These are phyloP conservation scores for Erodium trifolium DNA, from an alignment of 441 rosid species.

Conservation along the genomic window DNA sequence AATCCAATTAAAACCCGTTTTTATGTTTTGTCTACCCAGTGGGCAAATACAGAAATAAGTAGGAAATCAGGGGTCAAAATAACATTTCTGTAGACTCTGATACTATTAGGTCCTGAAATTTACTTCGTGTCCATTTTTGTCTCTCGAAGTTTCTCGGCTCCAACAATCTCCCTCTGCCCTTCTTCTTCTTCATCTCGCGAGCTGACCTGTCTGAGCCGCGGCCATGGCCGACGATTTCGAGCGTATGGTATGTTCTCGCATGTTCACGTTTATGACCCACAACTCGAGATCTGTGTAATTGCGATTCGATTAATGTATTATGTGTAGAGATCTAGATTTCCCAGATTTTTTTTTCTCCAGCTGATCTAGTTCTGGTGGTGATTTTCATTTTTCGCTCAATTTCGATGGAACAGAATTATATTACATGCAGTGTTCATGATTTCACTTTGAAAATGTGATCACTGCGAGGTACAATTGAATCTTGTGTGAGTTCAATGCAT, in stretches of 20 bases:
- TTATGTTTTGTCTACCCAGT: too few relatives aligned
- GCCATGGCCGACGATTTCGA: background rate
- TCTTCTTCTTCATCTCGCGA: background rate
- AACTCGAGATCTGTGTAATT: background rate
- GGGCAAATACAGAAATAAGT: background rate
- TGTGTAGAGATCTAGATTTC: background rate
- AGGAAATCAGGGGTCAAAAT: background rate
- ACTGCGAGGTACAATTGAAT: background rate
- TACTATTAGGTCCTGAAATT: background rate
- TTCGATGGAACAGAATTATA: background rate
- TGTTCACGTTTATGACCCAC: background rate
- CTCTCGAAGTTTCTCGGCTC: background rate
- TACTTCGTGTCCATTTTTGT: background rate
- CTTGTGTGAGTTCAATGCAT: background rate
- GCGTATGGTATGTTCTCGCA: conserved; percentile 1
- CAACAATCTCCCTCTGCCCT: background rate
- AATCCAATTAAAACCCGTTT: too few relatives aligned
- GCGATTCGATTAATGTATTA: background rate
- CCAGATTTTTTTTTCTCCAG: background rate
- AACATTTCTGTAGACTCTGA: background rate
- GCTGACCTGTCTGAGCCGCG: background rate
- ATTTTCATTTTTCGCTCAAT: background rate
- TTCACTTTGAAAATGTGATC: background rate
- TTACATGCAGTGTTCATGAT: background rate
- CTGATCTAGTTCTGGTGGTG: background rate